These are phyloP conservation scores for Euphorbia tirucalli DNA, from an alignment of 345 rosid species.

Conservation along the genomic window DNA sequence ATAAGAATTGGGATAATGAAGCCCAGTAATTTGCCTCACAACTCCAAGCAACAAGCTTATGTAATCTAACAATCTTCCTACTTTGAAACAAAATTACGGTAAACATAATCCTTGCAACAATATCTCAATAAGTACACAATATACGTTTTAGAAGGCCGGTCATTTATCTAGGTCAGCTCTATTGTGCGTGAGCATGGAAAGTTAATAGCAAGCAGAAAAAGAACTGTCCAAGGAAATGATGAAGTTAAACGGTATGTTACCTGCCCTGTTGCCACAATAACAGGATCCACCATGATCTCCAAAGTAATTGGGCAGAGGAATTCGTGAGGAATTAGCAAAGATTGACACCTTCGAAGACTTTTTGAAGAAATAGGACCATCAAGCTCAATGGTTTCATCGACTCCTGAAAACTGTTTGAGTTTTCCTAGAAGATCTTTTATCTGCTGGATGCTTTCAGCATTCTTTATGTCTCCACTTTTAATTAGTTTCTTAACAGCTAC, in stretches of 20 bases:
- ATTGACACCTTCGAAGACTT: conserved; percentile 36
- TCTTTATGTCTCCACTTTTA: conserved; percentile 33
- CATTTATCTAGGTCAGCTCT: no score
- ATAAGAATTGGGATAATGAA: not conserved
- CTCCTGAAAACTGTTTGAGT: conserved; percentile 48
- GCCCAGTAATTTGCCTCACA: not conserved
- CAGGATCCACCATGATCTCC: conserved; percentile 67
- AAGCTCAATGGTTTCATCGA: conserved; percentile 31
- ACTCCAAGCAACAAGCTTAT: not conserved
- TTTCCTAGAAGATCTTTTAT: conserved; percentile 41
- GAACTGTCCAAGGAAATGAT: not conserved
- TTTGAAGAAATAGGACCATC: conserved; percentile 36
- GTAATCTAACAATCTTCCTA: not conserved
- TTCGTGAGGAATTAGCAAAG: conserved; percentile 46
- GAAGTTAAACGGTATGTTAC: conserved; percentile 25
- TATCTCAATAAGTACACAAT: no score
- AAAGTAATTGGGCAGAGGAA: conserved; percentile 56
- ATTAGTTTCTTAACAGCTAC: conserved; percentile 40
- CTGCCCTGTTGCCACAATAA: conserved; percentile 68
- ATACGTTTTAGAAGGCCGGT: not conserved
- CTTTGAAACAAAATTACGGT: no score
- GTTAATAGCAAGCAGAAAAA: not conserved
- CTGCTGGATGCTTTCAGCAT: conserved; percentile 40
- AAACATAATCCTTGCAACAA: no score
- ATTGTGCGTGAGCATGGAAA: not conserved